phyloP scores from a whole-genome alignment of 139 green algal species.

The Volvox africanus region DNA sequence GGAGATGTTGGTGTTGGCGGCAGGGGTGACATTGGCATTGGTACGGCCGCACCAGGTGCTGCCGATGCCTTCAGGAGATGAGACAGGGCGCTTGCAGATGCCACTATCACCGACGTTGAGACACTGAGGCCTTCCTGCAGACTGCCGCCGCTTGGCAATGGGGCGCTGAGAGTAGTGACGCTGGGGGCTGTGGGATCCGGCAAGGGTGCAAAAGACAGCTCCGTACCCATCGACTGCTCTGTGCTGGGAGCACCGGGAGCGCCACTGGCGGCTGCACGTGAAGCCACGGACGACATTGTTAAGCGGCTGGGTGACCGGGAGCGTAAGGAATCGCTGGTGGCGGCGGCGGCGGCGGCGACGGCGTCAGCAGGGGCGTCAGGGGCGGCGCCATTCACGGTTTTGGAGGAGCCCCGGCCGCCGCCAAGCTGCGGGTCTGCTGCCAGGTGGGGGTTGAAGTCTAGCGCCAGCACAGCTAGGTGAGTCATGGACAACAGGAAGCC shows the following conservation, averaged over 20 bases:
- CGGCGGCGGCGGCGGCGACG: background rate
- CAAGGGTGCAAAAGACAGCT: constrained; percentile 10
- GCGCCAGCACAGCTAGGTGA: background rate
- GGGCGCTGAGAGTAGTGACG: background rate
- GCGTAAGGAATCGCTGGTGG: background rate
- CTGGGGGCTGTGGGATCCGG: background rate
- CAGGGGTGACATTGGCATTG: background rate
- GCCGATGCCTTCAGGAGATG: background rate
- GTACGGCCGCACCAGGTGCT: background rate
- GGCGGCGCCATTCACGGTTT: background rate
- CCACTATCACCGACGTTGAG: background rate
- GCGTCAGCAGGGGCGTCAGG: background rate
- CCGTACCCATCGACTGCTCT: background rate
- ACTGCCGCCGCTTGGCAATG: background rate
- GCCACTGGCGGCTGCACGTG: background rate
- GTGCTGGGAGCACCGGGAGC: background rate
- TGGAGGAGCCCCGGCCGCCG: background rate
- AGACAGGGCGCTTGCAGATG: background rate
- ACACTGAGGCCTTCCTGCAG: background rate
- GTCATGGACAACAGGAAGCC: constrained; percentile 22
- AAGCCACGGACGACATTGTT: background rate
- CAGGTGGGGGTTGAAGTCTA: constrained; percentile 40
- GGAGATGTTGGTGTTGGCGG: background rate
- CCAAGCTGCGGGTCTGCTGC: background rate
- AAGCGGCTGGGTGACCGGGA: background rate